Evolutionary conservation across 2,329 filamentous ascomycete genomes (phyloP).

Genomic region (Sphaerulina musiva): DNA sequence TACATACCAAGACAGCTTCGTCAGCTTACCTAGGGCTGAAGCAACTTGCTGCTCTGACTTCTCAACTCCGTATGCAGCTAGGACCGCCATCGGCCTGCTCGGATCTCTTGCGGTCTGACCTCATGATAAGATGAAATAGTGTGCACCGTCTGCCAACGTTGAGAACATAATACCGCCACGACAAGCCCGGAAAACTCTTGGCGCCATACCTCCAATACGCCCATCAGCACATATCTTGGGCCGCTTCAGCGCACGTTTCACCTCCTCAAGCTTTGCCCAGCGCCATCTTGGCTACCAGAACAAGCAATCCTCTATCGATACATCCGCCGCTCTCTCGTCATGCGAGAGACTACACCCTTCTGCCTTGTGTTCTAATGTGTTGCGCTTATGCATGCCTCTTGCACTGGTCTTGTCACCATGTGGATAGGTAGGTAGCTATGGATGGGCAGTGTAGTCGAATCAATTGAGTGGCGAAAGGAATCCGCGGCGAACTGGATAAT

Average conservation of each 20-base stretch:
- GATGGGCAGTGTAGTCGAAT: no score
- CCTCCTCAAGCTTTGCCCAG: background rate
- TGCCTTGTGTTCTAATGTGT: background rate
- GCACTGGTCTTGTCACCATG: background rate
- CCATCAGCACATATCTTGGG: slow-evolving; percentile 1
- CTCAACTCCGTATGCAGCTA: background rate
- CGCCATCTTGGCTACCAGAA: background rate
- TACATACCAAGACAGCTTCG: background rate
- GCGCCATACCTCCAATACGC: background rate
- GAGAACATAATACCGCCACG: slow-evolving; percentile 1
- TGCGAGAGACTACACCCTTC: no score
- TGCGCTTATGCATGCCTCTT: background rate
- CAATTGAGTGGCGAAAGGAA: no score
- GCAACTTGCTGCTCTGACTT: background rate
- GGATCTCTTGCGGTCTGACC: background rate
- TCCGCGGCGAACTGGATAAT: background rate
- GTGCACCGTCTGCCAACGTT: background rate
- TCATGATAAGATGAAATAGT: background rate
- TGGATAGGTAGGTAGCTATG: no score
- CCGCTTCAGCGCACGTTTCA: background rate
- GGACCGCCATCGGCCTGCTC: background rate
- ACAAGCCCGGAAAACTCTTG: background rate
- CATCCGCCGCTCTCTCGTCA: background rate
- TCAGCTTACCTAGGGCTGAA: background rate
- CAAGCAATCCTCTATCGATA: background rate